Evolutionary conservation across 1,284 basidiomycete genomes (phyloP), one percentile per base, ranked within the genome.

Genomic region (Porodaedalea pini): DNA sequence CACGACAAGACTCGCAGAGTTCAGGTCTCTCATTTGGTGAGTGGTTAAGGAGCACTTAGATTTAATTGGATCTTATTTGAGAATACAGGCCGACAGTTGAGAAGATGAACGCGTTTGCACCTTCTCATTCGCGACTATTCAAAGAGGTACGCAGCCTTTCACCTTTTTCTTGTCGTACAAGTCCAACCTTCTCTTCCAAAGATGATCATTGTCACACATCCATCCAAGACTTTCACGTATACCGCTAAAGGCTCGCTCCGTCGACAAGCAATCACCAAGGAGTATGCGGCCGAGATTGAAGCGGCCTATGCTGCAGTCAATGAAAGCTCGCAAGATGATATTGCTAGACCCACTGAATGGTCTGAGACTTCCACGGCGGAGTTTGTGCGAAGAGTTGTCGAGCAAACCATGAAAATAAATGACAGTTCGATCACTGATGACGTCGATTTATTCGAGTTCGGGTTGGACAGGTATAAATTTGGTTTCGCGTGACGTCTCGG

Each of bases 381-480:
- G 1, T 63, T 64, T 51, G 57, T 65, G 23, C 23, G 55, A 10
- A 19, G 23, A 7, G 50, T 66, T 11, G 54, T 66, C 13, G 54
- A 52, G 31, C 31, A 29, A 19, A 55, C 54, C n/a, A 57, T 63
- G 51, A 57, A 58, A 17, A 48, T 29, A 11, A 37, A 21, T 6
- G 23, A 17, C 11, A 21, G 15, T 29, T 4, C 11, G 6, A 48
- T 62, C 17, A 8, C 34, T 2, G 72, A 75, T 50, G 57, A 63
- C 13, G 70, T 65, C 11, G 75, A 78, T 56, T 60, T 78, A 4
- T 78, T 78, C 63, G 67, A 70, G 19, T 63, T 67, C 27, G 75
- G 76, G 4, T 73, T 73, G 54, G 76, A 78, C 60, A 77, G 75
- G 76, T 76, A 48, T n/a, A 63, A 8, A n/a, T n/a, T n/a, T n/a